Percentiles rank a stretch among this genome's conserved stretches.
Evolutionary conservation across 768 basidiomycete species (phyloP).

Genomic region (Mycena alexandri): DNA sequence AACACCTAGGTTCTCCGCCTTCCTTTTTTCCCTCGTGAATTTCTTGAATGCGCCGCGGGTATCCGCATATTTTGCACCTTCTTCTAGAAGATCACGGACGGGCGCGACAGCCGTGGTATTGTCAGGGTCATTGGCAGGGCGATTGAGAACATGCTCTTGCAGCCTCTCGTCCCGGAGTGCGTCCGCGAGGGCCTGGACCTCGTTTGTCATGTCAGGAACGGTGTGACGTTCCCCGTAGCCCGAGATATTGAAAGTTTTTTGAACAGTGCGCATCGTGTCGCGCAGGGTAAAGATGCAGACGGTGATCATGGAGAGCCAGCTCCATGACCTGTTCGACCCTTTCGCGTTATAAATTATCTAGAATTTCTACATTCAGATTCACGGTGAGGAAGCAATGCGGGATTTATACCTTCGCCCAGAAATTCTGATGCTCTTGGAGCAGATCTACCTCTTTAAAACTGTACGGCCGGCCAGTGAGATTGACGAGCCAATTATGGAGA

Average conservation of each 20-base stretch:
- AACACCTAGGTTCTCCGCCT: not conserved
- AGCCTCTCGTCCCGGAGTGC: constrained; percentile 11
- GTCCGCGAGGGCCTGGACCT: constrained; percentile 2
- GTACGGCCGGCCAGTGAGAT: constrained; percentile 20
- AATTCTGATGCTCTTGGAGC: constrained; percentile 8
- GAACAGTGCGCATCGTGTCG: constrained; percentile 32
- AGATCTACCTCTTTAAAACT: constrained; percentile 38
- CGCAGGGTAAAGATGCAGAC: constrained; percentile 32
- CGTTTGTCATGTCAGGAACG: constrained; percentile 12
- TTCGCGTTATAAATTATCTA: constrained; percentile 32
- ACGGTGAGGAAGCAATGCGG: not conserved
- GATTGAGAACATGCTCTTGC: constrained; percentile 29
- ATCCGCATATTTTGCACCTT: constrained; percentile 28
- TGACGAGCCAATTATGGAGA: constrained; percentile 38
- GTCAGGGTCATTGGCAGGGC: constrained; percentile 8
- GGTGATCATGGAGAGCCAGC: constrained; percentile 37
- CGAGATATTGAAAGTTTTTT: constrained; percentile 29
- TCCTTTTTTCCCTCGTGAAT: constrained; percentile 23
- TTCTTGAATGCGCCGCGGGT: constrained; percentile 24
- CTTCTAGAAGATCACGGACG: constrained; percentile 28
- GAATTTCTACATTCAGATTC: not conserved
- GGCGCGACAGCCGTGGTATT: not conserved
- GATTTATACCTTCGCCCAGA: constrained; percentile 24
- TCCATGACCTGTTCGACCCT: constrained; percentile 29
- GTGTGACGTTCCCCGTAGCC: constrained; percentile 23